Base-by-base conservation (phyloP, 805 yeast genomes). In the Metschnikowia sp. region DNA sequence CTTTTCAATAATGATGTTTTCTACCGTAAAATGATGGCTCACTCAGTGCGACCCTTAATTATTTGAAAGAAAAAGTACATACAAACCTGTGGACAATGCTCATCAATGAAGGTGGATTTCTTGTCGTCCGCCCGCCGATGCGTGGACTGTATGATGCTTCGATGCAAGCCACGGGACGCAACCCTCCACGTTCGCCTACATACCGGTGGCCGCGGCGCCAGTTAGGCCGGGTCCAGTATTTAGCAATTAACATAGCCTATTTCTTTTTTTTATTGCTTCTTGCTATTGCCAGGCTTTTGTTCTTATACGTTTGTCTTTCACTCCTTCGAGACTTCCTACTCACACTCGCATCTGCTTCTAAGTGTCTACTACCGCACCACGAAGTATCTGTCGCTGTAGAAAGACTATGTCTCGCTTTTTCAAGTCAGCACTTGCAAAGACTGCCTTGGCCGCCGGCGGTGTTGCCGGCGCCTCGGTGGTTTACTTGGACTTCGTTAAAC, bases 401-500 rank as follows among this genome's bases (percentile, higher is more conserved):
- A 34, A 36, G 38, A 37, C 30, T 26, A 55, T 55, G 59, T 55
- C 59, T 34, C 50, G 57, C 28, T 51, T 58, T 43, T 46, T 56
- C n/a, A 52, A 47, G 45, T 53, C 57, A 12, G 62, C 57, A 15
- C 45, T 66, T 33, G 68, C 65, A 29, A 69, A 69, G 52, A 53
- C 65, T n/a, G 56, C 64, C 18, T 42, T 61, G 36, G 72, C 60
- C 28, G 52, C 68, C 15, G 62, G 66, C 36, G 69, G 68, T 39
- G 60, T 56, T 10, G 64, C 62, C 40, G 77, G 75, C 40, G 70
- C 65, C 37, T 54, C 68, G 13, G 61, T 72, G 13, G 56, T 71
- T 30, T 72, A 72, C 55, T 64, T 72, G 43, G 77, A 72, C 56
- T 72, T 68, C 57, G 56, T 72, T 30, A 61, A 53, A 44, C 55